Percentiles rank a stretch among this genome's conserved stretches.
Conservation (phyloP, 2,329 filamentous ascomycete genomes). For the Ceratocystiopsis brevicomis region DNA sequence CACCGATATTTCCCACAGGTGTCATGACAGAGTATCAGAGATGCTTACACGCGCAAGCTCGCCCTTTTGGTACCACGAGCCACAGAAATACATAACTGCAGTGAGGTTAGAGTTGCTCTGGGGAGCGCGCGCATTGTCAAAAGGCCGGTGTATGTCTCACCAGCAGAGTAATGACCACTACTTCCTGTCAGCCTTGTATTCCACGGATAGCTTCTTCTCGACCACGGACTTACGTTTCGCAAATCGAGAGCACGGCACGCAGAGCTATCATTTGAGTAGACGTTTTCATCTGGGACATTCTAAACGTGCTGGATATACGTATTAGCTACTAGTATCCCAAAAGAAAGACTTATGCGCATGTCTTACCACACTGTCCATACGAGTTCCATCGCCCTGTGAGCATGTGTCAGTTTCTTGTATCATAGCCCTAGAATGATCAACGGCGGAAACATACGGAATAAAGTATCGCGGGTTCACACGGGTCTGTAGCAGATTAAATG, state of each 20-base stretch:
- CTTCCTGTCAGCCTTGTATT: too few relatives aligned
- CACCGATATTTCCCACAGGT: not conserved
- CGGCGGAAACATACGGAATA: conserved; percentile 6
- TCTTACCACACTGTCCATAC: conserved; percentile 4
- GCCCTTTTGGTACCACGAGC: conserved; percentile 6
- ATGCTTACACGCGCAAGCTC: conserved; percentile 3
- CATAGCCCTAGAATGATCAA: too few relatives aligned
- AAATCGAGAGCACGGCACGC: conserved; percentile 3
- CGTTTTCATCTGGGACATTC: conserved; percentile 4
- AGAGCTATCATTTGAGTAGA: conserved; percentile 7
- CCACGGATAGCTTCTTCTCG: not conserved
- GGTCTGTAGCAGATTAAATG: conserved; percentile 1
- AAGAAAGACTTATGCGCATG: too few relatives aligned
- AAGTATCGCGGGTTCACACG: conserved; percentile 5
- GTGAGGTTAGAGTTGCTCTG: not conserved
- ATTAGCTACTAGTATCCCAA: too few relatives aligned
- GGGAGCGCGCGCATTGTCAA: too few relatives aligned
- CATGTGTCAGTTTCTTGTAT: too few relatives aligned
- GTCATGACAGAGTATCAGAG: not conserved
- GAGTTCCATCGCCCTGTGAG: conserved; percentile 3
- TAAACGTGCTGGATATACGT: conserved; percentile 6
- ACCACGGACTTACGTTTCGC: conserved; percentile 4
- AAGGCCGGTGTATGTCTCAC: conserved; percentile 1
- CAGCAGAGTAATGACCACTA: conserved; percentile 7
- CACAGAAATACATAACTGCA: conserved; percentile 6